Percentiles rank a stretch among this genome's conserved stretches.
Evolutionary conservation across 2,329 filamentous ascomycete species (phyloP).

Genomic region (Pseudopyricularia cyperi): DNA sequence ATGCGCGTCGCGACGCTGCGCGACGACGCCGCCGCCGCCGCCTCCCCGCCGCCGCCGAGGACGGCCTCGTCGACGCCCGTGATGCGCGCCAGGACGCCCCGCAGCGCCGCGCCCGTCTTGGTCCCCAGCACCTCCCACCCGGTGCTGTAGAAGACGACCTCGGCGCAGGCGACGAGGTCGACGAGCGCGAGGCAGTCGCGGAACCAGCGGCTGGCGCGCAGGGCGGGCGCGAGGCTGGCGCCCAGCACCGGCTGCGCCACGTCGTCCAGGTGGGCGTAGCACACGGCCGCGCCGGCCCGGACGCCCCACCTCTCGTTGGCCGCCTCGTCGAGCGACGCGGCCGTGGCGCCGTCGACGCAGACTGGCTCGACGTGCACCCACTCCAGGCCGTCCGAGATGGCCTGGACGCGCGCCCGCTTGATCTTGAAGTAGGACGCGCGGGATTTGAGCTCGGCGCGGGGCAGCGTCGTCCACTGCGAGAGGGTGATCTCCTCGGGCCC

Average conservation of each 20-base stretch:
- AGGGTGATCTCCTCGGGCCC: constrained; percentile 7
- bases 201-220: constrained; percentile 6
- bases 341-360: constrained; percentile 4
- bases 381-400: constrained; percentile 1
- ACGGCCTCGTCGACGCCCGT: not conserved
- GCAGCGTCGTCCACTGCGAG: not conserved
- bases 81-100: not conserved
- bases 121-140: constrained; percentile 1
- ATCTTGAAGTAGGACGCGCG: constrained; percentile 1
- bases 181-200: constrained; percentile 6
- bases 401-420: not conserved
- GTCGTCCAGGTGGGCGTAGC: constrained; percentile 7
- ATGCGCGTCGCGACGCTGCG: constrained; percentile 5
- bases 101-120: not conserved
- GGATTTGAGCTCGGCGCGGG: not conserved
- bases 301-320: constrained; percentile 7
- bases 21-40: not conserved
- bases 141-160: constrained; percentile 4
- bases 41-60: not conserved
- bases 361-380: constrained; percentile 3
- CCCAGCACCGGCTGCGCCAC: constrained; percentile 3
- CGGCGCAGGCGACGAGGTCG: constrained; percentile 4
- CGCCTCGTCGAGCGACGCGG: constrained; percentile 2
- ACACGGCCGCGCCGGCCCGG: constrained; percentile 3
- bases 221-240: not conserved